Base-by-base conservation (phyloP, 208 protist genomes). In the Phytomonas sp. region DNA sequence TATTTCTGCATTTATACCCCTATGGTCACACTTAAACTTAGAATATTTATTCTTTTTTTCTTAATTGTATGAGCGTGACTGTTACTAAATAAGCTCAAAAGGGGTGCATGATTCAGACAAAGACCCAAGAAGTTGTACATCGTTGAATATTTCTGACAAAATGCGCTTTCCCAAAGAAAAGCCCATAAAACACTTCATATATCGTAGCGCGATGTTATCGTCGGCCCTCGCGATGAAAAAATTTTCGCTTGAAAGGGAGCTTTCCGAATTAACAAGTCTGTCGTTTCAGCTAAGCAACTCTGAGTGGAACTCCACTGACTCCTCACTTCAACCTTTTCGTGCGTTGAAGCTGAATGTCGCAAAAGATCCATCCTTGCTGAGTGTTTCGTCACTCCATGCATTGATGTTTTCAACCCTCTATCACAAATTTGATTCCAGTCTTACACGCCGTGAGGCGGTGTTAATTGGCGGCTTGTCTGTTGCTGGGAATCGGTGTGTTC, bases 321-420 rank as follows among this genome's bases (percentile, higher is more conserved):
- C 20, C 46, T 56, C 46, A 9, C 46, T 56, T 26, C 46, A 56
- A 9, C 74, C 74, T 0, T 78, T 71, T 30, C 74, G 67, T 1
- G 28, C 29, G n/a, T 51, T 78, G 23, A 23, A 46, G 20, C 70
- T 78, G n/a, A 46, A 60, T 46, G 70, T 71, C 46, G 62, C 63
- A 13, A 67, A 62, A 31, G 67, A 73, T 65, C 69, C 70, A 20
- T 46, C 66, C 2, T 36, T 70, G 30, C 62, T 73, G n/a, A 66
- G 68, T 31, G 62, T 75, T 40, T 15, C 43, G 36, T 60, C 43
- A 29, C 33, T 64, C 61, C 79, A 83, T 67, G 29, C 51, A 13
- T 32, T 75, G 43, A 56, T 83, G 20, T 73, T 83, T n/a, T 60
- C 63, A 15, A 70, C 79, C 15, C 69, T 77, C n/a, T 59, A 59